A percentile compares a stretch with the other conserved stretches of the same genome.
Evolutionary conservation across 352 stramenopile species (phyloP).

Genomic region (Thalassiosira mediterranea): DNA sequence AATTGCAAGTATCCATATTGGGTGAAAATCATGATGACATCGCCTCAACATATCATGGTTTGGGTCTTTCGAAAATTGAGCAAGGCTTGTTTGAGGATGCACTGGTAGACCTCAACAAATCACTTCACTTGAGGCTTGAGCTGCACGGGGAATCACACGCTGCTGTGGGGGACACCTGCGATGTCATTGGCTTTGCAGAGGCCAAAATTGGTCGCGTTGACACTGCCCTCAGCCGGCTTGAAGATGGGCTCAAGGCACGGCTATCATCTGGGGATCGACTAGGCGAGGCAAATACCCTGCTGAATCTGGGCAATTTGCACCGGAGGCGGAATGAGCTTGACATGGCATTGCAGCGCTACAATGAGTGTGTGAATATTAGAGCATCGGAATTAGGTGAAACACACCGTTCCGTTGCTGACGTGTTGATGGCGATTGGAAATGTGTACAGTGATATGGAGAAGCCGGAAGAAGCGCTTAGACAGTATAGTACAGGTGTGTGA

Average conservation of each 20-base stretch:
- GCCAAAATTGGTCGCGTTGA: conserved; percentile 63
- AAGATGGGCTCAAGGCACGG: conserved; percentile 61
- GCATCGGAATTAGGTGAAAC: conserved; percentile 58
- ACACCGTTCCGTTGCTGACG: conserved; percentile 68
- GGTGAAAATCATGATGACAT: conserved; percentile 67
- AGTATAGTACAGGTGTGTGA: conserved; percentile 64
- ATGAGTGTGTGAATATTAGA: conserved; percentile 69
- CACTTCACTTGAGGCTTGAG: conserved; percentile 58
- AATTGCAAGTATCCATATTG: conserved; percentile 57
- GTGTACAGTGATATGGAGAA: conserved; percentile 62
- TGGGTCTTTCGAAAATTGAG: conserved; percentile 64
- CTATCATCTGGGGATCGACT: conserved; percentile 57
- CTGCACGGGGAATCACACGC: conserved; percentile 60
- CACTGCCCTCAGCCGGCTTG: conserved; percentile 52
- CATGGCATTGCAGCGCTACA: conserved; percentile 68
- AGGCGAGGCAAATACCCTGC: conserved; percentile 69
- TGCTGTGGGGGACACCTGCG: conserved; percentile 64
- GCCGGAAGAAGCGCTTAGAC: conserved; percentile 54
- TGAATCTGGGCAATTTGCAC: conserved; percentile 81
- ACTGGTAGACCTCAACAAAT: conserved; percentile 61
- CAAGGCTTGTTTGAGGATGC: conserved; percentile 54
- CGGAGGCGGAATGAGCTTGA: conserved; percentile 62
- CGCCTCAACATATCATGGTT: conserved; percentile 68
- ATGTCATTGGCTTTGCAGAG: conserved; percentile 75
- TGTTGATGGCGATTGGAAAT: conserved; percentile 70